Percentiles rank a stretch among this genome's conserved stretches.
These are phyloP conservation scores for Neurospora africana DNA, from an alignment of 495 filamentous ascomycete genomes.

Conservation along the genomic window DNA sequence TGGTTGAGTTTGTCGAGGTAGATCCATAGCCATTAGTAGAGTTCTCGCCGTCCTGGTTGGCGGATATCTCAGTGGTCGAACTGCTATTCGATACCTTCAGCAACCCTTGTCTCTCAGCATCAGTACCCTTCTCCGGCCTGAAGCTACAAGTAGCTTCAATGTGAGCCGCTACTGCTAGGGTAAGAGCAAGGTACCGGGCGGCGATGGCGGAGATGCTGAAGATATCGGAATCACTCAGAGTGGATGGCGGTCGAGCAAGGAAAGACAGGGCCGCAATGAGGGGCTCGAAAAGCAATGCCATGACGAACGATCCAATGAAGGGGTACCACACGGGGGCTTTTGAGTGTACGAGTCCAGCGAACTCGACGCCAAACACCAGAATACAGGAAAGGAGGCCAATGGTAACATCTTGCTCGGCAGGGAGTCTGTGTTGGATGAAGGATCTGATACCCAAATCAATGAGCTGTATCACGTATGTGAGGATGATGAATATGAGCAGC, in stretches of 20 bases:
- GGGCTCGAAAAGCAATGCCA: conserved; percentile 42
- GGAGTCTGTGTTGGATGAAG: conserved; percentile 29
- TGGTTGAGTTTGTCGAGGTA: conserved; percentile 27
- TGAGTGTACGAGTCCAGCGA: conserved; percentile 38
- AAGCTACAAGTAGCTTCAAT: conserved; percentile 18
- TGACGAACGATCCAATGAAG: conserved; percentile 44
- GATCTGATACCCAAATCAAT: conserved; percentile 30
- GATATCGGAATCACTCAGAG: conserved; percentile 16
- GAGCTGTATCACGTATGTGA: conserved; percentile 41
- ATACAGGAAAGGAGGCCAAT: conserved; percentile 43
- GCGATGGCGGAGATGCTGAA: conserved; percentile 25
- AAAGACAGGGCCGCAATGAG: conserved; percentile 28
- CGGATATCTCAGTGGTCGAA: conserved; percentile 6
- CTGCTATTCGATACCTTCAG: conserved; percentile 17
- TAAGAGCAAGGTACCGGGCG: conserved; percentile 21
- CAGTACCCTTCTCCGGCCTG: conserved; percentile 25
- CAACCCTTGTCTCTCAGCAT: conserved; percentile 43
- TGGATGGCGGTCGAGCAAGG: conserved; percentile 7
- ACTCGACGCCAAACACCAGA: conserved; percentile 44
- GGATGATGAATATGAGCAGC: conserved; percentile 36
- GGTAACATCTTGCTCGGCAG: conserved; percentile 34
- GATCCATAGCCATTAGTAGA: conserved; percentile 35
- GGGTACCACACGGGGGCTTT: conserved; percentile 50
- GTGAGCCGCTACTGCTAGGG: conserved; percentile 21
- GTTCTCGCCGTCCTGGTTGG: conserved; percentile 11